Conservation (phyloP, 2,329 filamentous ascomycete species). For the Teratosphaeria viscida region DNA sequence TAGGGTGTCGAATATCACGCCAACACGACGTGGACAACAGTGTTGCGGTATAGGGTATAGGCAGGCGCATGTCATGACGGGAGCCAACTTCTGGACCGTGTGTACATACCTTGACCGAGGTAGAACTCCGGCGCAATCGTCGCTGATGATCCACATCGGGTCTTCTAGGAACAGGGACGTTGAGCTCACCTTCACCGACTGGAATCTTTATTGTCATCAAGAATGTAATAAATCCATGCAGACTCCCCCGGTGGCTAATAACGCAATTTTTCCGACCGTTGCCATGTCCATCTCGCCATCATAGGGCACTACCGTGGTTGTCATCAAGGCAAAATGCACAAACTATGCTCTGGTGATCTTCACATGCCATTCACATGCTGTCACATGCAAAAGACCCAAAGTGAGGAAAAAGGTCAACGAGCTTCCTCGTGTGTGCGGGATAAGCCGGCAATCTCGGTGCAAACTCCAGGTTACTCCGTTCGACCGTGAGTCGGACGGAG, state of each 20-base stretch:
- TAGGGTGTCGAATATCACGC: not conserved
- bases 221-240: not conserved
- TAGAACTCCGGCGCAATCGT: not conserved
- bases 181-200: not conserved
- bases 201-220: too few species aligned
- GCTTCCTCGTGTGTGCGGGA: too few species aligned
- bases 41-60: not conserved
- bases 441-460: not conserved
- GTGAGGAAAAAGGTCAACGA: too few species aligned
- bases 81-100: not conserved
- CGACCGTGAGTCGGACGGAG: not conserved
- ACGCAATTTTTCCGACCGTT: too few species aligned
- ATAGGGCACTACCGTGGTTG: too few species aligned
- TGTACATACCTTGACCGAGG: not conserved
- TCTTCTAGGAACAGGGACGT: not conserved
- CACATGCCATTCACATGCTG: not conserved
- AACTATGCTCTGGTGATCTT: not conserved
- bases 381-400: not conserved
- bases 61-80: too few species aligned
- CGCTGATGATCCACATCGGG: not conserved
- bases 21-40: not conserved
- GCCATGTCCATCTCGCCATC: too few species aligned
- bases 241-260: too few species aligned
- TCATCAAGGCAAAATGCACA: not conserved
- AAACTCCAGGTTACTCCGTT: not conserved